These are phyloP conservation scores for Leishmania martiniquensis DNA, from an alignment of 208 protist genomes.

Conservation along the genomic window DNA sequence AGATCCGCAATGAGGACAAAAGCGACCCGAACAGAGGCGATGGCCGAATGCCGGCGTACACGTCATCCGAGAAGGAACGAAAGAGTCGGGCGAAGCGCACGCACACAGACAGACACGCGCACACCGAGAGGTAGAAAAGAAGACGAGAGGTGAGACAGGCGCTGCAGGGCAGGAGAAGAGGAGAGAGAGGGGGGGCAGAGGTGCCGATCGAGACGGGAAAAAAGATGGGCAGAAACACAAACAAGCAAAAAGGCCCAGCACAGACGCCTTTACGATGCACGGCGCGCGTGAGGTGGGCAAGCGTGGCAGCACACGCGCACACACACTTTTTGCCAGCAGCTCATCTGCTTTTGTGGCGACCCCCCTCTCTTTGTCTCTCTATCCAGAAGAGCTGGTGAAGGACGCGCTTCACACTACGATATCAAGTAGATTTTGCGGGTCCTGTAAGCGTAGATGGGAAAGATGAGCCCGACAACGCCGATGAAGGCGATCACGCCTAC, in stretches of 20 bases:
- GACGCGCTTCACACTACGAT: neutral
- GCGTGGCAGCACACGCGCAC: neutral
- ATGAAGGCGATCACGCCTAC: constrained; percentile 34
- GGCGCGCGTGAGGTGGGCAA: neutral
- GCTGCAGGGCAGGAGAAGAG: neutral
- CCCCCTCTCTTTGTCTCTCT: neutral
- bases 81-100: too few species aligned
- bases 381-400: neutral
- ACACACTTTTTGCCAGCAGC: neutral
- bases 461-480: constrained; percentile 18
- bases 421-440: constrained; percentile 43
- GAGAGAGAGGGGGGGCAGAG: neutral
- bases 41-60: too few species aligned
- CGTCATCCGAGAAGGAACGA: too few species aligned
- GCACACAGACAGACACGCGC: neutral
- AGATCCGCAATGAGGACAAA: too few species aligned
- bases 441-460: constrained; percentile 51
- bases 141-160: neutral
- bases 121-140: neutral
- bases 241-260: too few species aligned
- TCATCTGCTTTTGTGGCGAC: neutral
- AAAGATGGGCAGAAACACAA: neutral
- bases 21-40: too few species aligned
- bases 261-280: too few species aligned
- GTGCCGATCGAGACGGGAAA: neutral